These are phyloP conservation scores for Gastrolobium villosum DNA, from an alignment of 306 rosid species.

Conservation along the genomic window DNA sequence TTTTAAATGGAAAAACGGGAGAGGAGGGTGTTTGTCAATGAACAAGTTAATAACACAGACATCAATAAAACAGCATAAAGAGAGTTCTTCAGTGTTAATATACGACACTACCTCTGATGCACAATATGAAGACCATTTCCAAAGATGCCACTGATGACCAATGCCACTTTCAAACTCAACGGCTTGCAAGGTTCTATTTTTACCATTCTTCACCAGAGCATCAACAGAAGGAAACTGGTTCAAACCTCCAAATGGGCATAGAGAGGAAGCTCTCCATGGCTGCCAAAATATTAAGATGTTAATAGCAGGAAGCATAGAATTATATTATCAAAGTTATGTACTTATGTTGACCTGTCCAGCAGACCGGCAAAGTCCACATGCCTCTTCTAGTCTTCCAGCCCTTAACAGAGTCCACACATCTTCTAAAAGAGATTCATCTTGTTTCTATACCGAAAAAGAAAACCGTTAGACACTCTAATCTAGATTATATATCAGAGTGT, in stretches of 20 bases:
- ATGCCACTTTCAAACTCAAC: conserved; percentile 95
- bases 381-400: conserved; percentile 98
- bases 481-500: conserved; percentile 27
- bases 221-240: conserved; percentile 85
- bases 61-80: conserved; percentile 34
- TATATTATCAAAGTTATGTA: conserved; percentile 44
- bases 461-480: conserved; percentile 24
- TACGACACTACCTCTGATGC: conserved; percentile 86
- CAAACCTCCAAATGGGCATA: conserved; percentile 88
- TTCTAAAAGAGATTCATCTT: conserved; percentile 96
- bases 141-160: conserved; percentile 94
- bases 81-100: conserved; percentile 32
- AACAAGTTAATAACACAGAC: conserved; percentile 39
- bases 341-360: conserved; percentile 87
- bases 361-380: conserved; percentile 90
- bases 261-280: conserved; percentile 98
- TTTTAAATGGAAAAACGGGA: neutral
- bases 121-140: conserved; percentile 99
- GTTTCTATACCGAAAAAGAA: conserved; percentile 69
- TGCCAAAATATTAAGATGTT: conserved; percentile 53
- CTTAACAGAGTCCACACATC: conserved; percentile 95
- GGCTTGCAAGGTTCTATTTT: conserved; percentile 90
- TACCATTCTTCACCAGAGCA: conserved; percentile 81
- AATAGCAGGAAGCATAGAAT: conserved; percentile 44
- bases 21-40: conserved; percentile 29